Evolutionary conservation across 2,329 filamentous ascomycete genomes (phyloP), one percentile per base, ranked within the genome.

Genomic region (Aureobasidium sp.): DNA sequence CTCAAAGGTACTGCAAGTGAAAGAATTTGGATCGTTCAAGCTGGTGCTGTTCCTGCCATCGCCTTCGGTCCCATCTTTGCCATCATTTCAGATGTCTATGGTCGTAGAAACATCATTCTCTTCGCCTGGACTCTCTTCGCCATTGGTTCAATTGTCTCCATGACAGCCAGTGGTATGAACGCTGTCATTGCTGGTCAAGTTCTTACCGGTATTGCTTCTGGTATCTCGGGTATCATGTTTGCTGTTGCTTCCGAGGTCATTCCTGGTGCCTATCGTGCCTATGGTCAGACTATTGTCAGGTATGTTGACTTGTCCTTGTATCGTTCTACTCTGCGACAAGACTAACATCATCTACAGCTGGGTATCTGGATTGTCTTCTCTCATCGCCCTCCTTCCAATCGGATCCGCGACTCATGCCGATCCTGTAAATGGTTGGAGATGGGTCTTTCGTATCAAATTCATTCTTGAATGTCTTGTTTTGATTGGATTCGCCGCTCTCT

Each of bases 161-260:
- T 49, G 45, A 49, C 45, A 16, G 45, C 45, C 12, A 49, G 8
- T 7, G 22, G 45, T 21, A 49, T 49, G 32, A 49, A 32, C 30
- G 24, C 45, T 21, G 45, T 49, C 5, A 49, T 49, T 30, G 45
- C 45, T 34, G 45, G 45, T 22, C 45, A 49, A 16, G 45, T 25
- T 2, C 45, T 49, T n/a, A 38, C 45, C 10, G 45, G 45, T 21
- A 16, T 49, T 21, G 45, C 45, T 29, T 49, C 45, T 27, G 45
- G 45, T 30, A 49, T 49, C 24, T 49, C 45, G 12, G 45, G 45
- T 30, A 49, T 49, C 34, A 49, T 49, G 45, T 49, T 49, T 16
- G 45, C 45, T 11, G 34, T 49, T 8, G 45, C 45, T 3, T 49
- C 45, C 6, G 45, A 49, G 21, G 45, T 49, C 11, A 22, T 49